Evolutionary conservation across 2,329 filamentous ascomycete genomes (phyloP).

Genomic region (Aspergillus sp.): DNA sequence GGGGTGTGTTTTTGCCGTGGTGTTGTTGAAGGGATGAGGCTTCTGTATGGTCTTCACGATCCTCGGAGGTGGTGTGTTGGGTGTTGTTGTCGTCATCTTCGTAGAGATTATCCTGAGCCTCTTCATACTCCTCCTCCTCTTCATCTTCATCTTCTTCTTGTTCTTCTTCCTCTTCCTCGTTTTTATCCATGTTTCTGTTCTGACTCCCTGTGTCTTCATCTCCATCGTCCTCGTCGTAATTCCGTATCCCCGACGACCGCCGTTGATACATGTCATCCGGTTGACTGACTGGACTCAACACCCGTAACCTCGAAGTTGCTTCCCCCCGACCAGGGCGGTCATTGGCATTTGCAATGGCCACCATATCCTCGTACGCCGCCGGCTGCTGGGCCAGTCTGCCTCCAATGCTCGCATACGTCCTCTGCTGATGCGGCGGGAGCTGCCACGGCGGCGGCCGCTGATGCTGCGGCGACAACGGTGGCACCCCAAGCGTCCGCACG

Average conservation of each 20-base stretch:
- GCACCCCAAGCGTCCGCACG: constrained; percentile 20
- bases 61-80: neutral
- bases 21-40: neutral
- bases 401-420: constrained; percentile 29
- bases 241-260: constrained; percentile 43
- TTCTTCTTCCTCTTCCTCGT: constrained; percentile 12
- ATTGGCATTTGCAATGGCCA: constrained; percentile 35
- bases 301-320: constrained; percentile 48
- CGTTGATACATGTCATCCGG: constrained; percentile 53
- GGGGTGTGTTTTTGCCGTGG: neutral
- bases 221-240: constrained; percentile 22
- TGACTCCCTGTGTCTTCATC: neutral
- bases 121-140: constrained; percentile 22
- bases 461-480: constrained; percentile 20
- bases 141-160: constrained; percentile 11
- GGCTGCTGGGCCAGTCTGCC: constrained; percentile 24
- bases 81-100: constrained; percentile 14
- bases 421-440: constrained; percentile 1
- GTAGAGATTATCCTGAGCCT: constrained; percentile 28
- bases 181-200: constrained; percentile 18
- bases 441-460: constrained; percentile 22
- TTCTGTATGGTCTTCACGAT: constrained; percentile 2
- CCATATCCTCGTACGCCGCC: constrained; percentile 37
- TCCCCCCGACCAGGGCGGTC: constrained; percentile 23
- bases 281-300: constrained; percentile 80